Evolutionary conservation across 2,329 filamentous ascomycete genomes (phyloP).

Genomic region (Lecanoromycetidae sp.): DNA sequence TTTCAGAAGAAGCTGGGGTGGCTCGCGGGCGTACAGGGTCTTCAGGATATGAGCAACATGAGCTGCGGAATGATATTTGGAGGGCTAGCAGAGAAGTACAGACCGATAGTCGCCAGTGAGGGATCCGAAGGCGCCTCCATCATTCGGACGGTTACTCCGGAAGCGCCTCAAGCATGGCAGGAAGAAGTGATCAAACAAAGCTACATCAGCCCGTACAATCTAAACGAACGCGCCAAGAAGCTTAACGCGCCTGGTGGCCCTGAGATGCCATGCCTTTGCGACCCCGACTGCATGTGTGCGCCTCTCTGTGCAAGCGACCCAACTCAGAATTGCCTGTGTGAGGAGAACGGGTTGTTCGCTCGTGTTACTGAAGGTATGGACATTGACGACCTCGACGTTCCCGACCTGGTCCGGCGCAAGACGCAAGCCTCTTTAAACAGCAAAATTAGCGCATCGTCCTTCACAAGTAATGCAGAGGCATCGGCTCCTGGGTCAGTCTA

Average conservation of each 20-base stretch:
- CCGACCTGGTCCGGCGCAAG: slow-evolving; percentile 7
- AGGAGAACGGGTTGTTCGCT: slow-evolving; percentile 12
- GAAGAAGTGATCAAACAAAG: background rate
- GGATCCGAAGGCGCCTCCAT: background rate
- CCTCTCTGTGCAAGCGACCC: slow-evolving; percentile 13
- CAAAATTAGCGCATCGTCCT: slow-evolving; percentile 1
- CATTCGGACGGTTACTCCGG: slow-evolving; percentile 2
- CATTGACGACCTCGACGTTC: slow-evolving; percentile 15
- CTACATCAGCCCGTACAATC: slow-evolving; percentile 11
- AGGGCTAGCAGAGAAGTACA: slow-evolving; percentile 14
- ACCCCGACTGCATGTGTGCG: slow-evolving; percentile 10
- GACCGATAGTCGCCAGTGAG: background rate
- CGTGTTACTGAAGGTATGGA: slow-evolving; percentile 14
- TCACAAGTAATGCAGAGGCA: background rate
- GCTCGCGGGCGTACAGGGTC: background rate
- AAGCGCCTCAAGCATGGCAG: background rate
- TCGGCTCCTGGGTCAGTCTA: background rate
- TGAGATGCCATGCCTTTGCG: slow-evolving; percentile 11
- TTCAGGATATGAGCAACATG: slow-evolving; percentile 10
- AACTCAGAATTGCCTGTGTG: slow-evolving; percentile 15
- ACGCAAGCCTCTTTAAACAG: slow-evolving; percentile 1
- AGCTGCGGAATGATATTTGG: slow-evolving; percentile 15
- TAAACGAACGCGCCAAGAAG: slow-evolving; percentile 13
- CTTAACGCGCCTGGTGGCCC: slow-evolving; percentile 6
- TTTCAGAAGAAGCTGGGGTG: background rate